Base-by-base conservation (phyloP, 345 rosid species). In the Boechera divaricarpa region DNA sequence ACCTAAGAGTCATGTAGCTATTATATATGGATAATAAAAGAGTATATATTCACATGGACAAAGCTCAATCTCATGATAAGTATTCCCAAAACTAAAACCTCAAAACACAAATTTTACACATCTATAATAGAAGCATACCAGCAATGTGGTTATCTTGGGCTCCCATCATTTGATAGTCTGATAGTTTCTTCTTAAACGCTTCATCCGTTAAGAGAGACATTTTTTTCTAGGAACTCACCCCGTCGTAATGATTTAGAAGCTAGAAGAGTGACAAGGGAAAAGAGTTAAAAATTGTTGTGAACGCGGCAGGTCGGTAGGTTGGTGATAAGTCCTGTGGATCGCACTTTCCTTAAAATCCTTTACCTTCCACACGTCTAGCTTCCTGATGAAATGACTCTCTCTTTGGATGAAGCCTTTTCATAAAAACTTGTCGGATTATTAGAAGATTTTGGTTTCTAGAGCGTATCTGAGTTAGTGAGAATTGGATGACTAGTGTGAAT, bases 1-100 rank as follows among this genome's bases (percentile, higher is more conserved):
- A 63, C 16, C 10, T 24, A 51, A 62, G 61, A 36, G 36, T 26
- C 35, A 62, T 42, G 77, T 52, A 63, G 77, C 70, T 41, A 10
- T 57, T 44, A 6, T 44, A 58, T 59, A 48, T 33, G 57, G 45
- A 21, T 28, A 52, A 62, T 72, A 61, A 51, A 51, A 52, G 31
- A 62, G 36, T 44, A 44, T 15, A 9, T 12, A 47, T 33, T 71
- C 12, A 5, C 47, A 48, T 26, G n/a, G 59, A 32, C 15, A 56
- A 56, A 18, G 45, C 8, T 44, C 9, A 44, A 18, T 44, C 24
- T 57, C 57, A 45, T 33, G n/a, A 32, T 32, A 32, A 32, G 39
- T 16, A 55, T 16, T 35, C 33, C 35, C 41, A 21, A 33, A 6
- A 67, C 60, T 35, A 21, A 51, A 51, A 12, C 21, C 28, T 60